Evolutionary conservation across 371 early-diverging fungal genomes (phyloP).

Genomic region (Capillidium heterosporum): DNA sequence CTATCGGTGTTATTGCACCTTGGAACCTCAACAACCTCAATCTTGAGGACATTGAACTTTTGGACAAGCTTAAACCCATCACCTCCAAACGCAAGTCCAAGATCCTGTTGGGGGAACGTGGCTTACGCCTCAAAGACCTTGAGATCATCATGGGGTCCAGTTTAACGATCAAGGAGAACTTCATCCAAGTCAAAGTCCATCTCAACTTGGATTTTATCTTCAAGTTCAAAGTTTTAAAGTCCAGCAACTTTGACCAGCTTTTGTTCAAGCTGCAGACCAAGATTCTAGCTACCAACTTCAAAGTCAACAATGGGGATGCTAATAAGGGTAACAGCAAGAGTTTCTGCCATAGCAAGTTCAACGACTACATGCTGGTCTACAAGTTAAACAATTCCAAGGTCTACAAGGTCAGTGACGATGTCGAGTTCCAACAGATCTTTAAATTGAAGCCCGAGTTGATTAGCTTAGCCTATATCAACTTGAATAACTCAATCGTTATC

Average conservation of each 20-base stretch:
- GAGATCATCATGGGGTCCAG: not conserved
- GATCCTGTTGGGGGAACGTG: not conserved
- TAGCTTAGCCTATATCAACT: not conserved
- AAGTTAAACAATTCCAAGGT: not conserved
- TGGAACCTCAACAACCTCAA: constrained; percentile 2
- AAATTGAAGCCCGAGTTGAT: not conserved
- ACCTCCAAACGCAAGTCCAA: not conserved
- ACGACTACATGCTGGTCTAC: not conserved
- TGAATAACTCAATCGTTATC: not conserved
- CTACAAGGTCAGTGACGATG: not conserved
- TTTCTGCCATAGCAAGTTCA: no score
- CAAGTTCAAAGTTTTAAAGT: not conserved
- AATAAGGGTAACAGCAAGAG: no score
- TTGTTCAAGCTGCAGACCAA: not conserved
- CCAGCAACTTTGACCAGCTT: not conserved
- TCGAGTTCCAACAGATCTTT: not conserved
- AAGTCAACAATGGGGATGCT: not conserved
- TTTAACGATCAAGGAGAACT: not conserved
- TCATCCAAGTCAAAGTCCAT: not conserved
- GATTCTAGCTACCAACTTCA: not conserved
- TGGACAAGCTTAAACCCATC: not conserved
- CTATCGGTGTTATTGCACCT: constrained; percentile 3
- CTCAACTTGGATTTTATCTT: not conserved
- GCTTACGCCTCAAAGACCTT: not conserved
- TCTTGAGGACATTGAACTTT: not conserved